Evolutionary conservation across 1,139 yeast genomes (phyloP).

Genomic region (Protomyces inouyei): DNA sequence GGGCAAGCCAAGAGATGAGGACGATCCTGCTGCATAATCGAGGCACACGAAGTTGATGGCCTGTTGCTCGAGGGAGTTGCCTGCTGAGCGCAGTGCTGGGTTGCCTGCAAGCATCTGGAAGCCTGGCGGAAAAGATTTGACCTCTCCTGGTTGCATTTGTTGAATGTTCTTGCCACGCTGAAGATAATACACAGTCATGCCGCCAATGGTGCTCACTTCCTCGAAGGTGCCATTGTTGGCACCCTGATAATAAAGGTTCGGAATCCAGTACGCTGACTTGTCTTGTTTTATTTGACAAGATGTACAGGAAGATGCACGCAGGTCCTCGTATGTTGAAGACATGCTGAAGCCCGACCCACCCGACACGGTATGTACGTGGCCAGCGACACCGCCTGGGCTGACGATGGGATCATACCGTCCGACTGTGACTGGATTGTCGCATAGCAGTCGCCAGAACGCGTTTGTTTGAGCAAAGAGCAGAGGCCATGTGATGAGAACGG

Average conservation of each 20-base stretch:
- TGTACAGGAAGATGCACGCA: constrained; percentile 21
- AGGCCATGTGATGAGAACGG: background rate
- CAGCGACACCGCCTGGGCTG: constrained; percentile 14
- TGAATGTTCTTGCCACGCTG: constrained; percentile 25
- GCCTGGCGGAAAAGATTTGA: constrained; percentile 28
- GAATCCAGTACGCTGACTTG: constrained; percentile 28
- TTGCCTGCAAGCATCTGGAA: constrained; percentile 30
- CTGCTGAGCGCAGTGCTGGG: constrained; percentile 9
- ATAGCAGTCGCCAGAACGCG: constrained; percentile 24
- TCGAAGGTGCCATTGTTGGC: constrained; percentile 16
- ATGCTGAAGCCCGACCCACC: constrained; percentile 22
- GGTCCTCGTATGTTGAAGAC: constrained; percentile 13
- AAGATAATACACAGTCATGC: constrained; percentile 28
- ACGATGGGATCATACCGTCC: constrained; percentile 26
- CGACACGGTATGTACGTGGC: constrained; percentile 24
- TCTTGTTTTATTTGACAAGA: constrained; percentile 26
- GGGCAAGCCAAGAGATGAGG: constrained; percentile 24
- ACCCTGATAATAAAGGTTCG: constrained; percentile 23
- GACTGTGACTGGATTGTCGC: constrained; percentile 17
- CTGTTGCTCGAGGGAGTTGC: constrained; percentile 10
- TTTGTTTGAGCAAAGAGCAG: background rate
- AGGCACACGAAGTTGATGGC: constrained; percentile 27
- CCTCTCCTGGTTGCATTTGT: constrained; percentile 6
- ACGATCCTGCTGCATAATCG: constrained; percentile 17
- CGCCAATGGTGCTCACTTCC: constrained; percentile 16